Base-by-base conservation (phyloP, 495 filamentous ascomycete species). In the Podospora australis region DNA sequence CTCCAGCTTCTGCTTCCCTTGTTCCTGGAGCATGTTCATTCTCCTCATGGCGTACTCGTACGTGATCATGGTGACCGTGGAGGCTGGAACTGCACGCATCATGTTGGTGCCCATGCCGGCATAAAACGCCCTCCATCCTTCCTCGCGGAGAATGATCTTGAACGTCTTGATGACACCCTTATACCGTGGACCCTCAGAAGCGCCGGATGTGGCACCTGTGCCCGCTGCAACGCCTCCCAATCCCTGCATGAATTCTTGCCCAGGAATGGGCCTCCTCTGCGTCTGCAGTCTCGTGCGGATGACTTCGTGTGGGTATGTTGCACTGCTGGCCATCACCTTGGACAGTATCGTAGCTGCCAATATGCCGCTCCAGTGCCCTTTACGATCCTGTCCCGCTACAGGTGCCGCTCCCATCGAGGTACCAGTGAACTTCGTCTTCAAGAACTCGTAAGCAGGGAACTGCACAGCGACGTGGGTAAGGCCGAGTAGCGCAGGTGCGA, bases 71-170 rank as follows among this genome's bases (percentile, higher is more conserved):
- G 92, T 97, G 28, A 95, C 96, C 61, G 94, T 94, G 17, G 91
- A 90, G 25, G 91, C 88, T 19, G 92, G 92, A 16, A 99, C 82
- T 13, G 92, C 94, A 43, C 92, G 80, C 73, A 96, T 86, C 76
- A 99, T 84, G 67, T 99, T 99, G 26, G 90, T 95, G 28, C 92
- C 94, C 79, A 99, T 94, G 22, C 92, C 92, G 17, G 89, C 88
- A 62, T 99, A 99, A 62, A 99, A 96, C 6, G 90, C 94, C 41
- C 84, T 75, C 90, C 94, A 96, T 2, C 92, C 92, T 65, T 99
- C 92, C 66, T 99, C 92, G 19, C 73, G 69, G 26, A 95, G 64
- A 39, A 99, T 96, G 2, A 82, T 89, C 53, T 81, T 79, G 61
- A 81, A 87, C 4, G 90, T 96, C 56, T 78, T 81, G n/a, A 90